Percentiles rank a stretch among this genome's conserved stretches.
phyloP scores from a whole-genome alignment of 805 yeast species.

The Cyberlindnera misumaiensis region DNA sequence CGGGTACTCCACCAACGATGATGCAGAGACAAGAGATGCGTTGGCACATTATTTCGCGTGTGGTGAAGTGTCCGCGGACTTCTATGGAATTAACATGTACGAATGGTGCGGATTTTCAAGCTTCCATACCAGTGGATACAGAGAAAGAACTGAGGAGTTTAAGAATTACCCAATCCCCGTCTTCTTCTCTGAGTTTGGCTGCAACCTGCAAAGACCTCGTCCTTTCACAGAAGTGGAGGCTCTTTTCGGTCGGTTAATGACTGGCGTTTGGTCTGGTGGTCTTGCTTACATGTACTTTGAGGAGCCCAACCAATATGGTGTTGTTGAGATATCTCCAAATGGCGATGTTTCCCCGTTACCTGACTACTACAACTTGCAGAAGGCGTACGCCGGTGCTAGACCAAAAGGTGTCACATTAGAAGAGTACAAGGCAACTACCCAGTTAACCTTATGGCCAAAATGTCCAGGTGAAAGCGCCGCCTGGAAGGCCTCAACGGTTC shows the following conservation, averaged over 20 bases:
- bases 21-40: conserved; percentile 65
- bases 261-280: conserved; percentile 81
- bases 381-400: conserved; percentile 40
- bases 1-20: conserved; percentile 92
- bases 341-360: conserved; percentile 44
- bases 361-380: conserved; percentile 52
- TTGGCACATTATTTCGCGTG: conserved; percentile 85
- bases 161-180: conserved; percentile 60
- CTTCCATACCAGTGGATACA: conserved; percentile 59
- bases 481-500: conserved; percentile 55
- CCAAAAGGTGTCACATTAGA: conserved; percentile 36
- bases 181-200: conserved; percentile 79
- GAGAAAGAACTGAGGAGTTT: conserved; percentile 56
- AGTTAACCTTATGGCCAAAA: conserved; percentile 27
- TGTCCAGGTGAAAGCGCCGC: conserved; percentile 45
- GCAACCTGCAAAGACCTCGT: conserved; percentile 62
- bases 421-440: conserved; percentile 23
- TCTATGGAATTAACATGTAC: conserved; percentile 81
- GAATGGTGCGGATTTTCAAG: conserved; percentile 79
- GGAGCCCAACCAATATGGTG: conserved; percentile 69
- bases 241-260: conserved; percentile 60
- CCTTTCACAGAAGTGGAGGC: conserved; percentile 65
- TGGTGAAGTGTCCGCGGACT: conserved; percentile 62
- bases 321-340: conserved; percentile 41
- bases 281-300: conserved; percentile 79